These are phyloP conservation scores for Geoglossum glabrum DNA, from an alignment of 495 filamentous ascomycete genomes.

Conservation along the genomic window DNA sequence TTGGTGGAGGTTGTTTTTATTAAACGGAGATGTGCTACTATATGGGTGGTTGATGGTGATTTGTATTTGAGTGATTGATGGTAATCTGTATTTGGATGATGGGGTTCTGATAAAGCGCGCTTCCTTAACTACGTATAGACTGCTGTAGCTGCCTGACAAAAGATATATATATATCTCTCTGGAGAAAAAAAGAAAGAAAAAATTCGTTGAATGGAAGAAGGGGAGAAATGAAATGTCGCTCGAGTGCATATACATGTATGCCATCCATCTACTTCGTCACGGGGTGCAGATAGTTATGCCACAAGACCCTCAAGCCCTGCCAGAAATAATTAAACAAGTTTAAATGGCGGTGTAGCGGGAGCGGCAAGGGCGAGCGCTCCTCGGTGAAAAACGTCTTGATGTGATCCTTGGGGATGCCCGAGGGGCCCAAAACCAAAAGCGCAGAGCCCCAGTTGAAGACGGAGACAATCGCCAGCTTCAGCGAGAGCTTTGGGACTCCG, in stretches of 20 bases:
- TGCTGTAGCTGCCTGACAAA: no score
- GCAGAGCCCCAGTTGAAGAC: not conserved
- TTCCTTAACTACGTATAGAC: no score
- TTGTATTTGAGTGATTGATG: no score
- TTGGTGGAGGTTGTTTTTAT: no score
- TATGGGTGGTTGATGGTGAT: no score
- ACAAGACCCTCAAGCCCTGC: not conserved
- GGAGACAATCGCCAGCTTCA: not conserved
- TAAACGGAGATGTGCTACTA: no score
- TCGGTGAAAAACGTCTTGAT: not conserved
- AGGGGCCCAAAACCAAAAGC: not conserved
- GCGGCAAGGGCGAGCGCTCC: not conserved
- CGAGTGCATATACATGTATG: no score
- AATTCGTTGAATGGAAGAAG: not conserved
- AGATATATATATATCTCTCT: no score
- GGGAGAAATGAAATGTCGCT: not conserved
- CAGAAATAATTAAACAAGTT: not conserved
- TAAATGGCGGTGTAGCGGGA: not conserved
- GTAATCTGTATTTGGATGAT: no score
- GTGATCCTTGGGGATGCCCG: not conserved
- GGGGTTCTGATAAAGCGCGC: no score
- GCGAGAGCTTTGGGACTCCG: slow-evolving; percentile 9
- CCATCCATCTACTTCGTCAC: not conserved
- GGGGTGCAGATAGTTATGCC: not conserved
- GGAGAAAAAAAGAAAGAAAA: not conserved